Evolutionary conservation across 2,329 filamentous ascomycete species (phyloP), one percentile per base, ranked within the genome.

Genomic region (Claviceps spartinae): DNA sequence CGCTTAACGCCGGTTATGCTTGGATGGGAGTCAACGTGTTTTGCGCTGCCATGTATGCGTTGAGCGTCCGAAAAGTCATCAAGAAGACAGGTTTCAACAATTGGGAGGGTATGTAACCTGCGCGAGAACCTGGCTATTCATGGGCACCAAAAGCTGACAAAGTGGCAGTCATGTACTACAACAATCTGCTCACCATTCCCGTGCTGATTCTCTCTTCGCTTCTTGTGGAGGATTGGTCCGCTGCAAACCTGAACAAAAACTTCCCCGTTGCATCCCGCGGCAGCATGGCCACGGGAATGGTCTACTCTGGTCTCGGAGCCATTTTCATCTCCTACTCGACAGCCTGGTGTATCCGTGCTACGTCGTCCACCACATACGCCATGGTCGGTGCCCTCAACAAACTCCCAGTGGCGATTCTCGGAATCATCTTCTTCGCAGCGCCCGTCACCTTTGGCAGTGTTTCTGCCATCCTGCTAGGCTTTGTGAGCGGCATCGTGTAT

Each of bases 31-130:
- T 95, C 71, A 98, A 98, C 70, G 95, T 95, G 62, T 80, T 97
- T 66, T 96, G 89, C 76, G 93, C 87, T 26, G 88, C 93, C 3
- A 81, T 87, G 30, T 97, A 95, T 62, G 76, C 96, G 47, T 72
- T 98, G 58, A 81, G 86, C 60, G 97, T 96, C 91, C 85, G 91
- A 67, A 97, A 97, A 78, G 85, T 94, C 59, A 98, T 98, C 69
- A 97, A 97, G 83, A 82, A 94, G 72, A 96, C 94, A 75, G 96
- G 95, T 77, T 97, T 98, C 74, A 96, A 95, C 78, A 93, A 97
- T 68, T 97, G 94, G 76, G 93, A 98, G 69, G 95, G 91, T 96
- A 78, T 82, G 46, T 45, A 13, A 22, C 9, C 22, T 47, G 26
- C 14, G 16, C 22, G 24, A 22, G 20, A 47, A 14, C 22, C 22